Conservation (phyloP, 495 filamentous ascomycete genomes). For the Hypomontagnella monticulosa region DNA sequence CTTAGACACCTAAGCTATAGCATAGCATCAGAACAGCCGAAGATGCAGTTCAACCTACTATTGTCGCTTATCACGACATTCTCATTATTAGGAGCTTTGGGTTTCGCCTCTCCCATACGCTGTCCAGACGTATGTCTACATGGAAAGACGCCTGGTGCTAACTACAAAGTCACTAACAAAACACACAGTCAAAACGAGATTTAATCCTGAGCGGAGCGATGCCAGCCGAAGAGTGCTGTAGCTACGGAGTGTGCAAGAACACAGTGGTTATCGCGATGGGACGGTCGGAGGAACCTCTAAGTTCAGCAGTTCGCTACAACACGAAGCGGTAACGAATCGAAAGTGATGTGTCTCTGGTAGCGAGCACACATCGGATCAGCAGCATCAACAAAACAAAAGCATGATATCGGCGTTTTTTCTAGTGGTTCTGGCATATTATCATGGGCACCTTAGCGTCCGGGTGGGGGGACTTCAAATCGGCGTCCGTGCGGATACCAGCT, state of each 20-base stretch:
- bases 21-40: slow-evolving; percentile 5
- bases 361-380: slow-evolving; percentile 2
- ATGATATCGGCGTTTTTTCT: slow-evolving; percentile 37
- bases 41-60: slow-evolving; percentile 42
- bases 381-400: slow-evolving; percentile 20
- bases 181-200: slow-evolving; percentile 55
- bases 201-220: slow-evolving; percentile 56
- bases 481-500: slow-evolving; percentile 15
- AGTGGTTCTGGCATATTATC: slow-evolving; percentile 26
- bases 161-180: slow-evolving; percentile 17
- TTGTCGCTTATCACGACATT: slow-evolving; percentile 28
- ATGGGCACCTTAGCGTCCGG: slow-evolving; percentile 28
- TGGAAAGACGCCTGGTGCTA: neutral
- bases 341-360: neutral
- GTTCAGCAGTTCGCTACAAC: slow-evolving; percentile 39
- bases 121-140: slow-evolving; percentile 52
- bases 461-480: slow-evolving; percentile 25
- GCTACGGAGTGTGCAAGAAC: slow-evolving; percentile 58
- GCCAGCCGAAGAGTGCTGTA: slow-evolving; percentile 58
- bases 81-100: slow-evolving; percentile 33
- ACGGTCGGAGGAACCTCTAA: slow-evolving; percentile 12
- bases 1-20: slow-evolving; percentile 12
- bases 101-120: slow-evolving; percentile 43
- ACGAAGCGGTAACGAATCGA: slow-evolving; percentile 26
- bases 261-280: slow-evolving; percentile 57